Percentiles rank a stretch among this genome's conserved stretches.
Evolutionary conservation across 371 early-diverging fungal species (phyloP).

Genomic region (Rhizopus delemar): DNA sequence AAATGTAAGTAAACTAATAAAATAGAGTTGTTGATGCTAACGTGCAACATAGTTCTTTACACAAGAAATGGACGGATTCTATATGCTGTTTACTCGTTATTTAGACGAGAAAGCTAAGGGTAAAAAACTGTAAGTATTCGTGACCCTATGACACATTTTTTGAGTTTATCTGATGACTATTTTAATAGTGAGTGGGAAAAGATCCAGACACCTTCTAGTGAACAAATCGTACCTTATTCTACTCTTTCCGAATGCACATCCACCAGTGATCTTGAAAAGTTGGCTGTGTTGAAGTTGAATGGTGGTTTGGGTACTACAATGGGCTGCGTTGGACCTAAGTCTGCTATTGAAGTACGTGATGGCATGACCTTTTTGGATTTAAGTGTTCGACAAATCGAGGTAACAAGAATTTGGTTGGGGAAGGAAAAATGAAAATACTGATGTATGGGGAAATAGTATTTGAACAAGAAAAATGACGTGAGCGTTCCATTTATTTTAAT

Average conservation of each 20-base stretch:
- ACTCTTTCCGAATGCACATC: constrained; percentile 57
- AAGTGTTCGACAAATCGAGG: constrained; percentile 98
- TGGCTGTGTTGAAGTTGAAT: constrained; percentile 98
- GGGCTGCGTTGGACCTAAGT: constrained; percentile 99
- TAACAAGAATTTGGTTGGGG: constrained; percentile 24
- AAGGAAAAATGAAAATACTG: not conserved
- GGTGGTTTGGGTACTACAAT: constrained; percentile 99
- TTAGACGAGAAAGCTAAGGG: constrained; percentile 81
- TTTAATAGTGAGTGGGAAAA: constrained; percentile 88
- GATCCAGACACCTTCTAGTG: constrained; percentile 87
- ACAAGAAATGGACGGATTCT: constrained; percentile 91
- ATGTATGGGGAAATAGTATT: constrained; percentile 55
- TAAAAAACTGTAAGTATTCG: constrained; percentile 75
- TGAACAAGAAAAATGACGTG: constrained; percentile 88
- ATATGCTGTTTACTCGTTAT: constrained; percentile 85
- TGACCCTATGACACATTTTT: not conserved
- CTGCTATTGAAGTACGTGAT: constrained; percentile 98
- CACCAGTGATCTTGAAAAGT: constrained; percentile 76
- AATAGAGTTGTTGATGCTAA: constrained; percentile 67
- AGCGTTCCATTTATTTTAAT: constrained; percentile 98
- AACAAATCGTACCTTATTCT: constrained; percentile 82
- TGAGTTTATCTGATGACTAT: not conserved
- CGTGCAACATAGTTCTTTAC: constrained; percentile 37
- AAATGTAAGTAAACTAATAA: constrained; percentile 79
- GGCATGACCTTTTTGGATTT: constrained; percentile 99